Evolutionary conservation across 805 yeast genomes (phyloP), one percentile per base, ranked within the genome.

Genomic region (Saccharomycopsis sp.): DNA sequence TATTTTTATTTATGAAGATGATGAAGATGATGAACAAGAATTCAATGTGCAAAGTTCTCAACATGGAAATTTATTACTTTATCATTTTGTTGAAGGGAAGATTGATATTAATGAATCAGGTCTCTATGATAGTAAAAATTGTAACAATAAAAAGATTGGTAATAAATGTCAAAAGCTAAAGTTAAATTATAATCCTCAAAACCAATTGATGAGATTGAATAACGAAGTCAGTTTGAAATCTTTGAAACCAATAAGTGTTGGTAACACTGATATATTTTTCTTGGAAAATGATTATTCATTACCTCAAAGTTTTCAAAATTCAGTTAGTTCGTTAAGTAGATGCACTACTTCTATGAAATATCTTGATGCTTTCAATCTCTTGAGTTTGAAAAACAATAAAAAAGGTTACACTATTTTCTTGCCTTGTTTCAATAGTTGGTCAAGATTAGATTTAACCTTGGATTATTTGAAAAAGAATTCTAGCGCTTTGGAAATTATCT

Each of bases 391-490:
- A 10, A 67, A 66, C 3, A 79, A 78, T 43, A 57, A 61, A 17
- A 52, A 62, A 17, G 94, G 94, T 0, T 85, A 86, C 60, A 74
- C 96, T 0, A 59, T 79, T 0, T 72, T 88, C 39, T 61, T 88
- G 21, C 97, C 97, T 0, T 78, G 87, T 42, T 76, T 81, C 23
- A 62, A 66, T 31, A 71, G 88, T 0, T 87, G 95, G 95, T 67
- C 69, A 18, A 56, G 61, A 3, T 63, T 76, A 17, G 82, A 76
- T 3, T 61, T 88, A 21, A 68, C 76, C 3, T 61, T 74, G 36
- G 72, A 72, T 32, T 80, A 77, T 54, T 57, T 88, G 18, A 66
- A 74, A 42, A 41, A 56, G 2, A 72, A 85, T 48, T 62, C 61
- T 1, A 60, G 72, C 2, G 66, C 74, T 0, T 59, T 85, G 47